These are phyloP conservation scores for Eragrostis tef DNA, from an alignment of 202 grass and related monocot species.

Conservation along the genomic window DNA sequence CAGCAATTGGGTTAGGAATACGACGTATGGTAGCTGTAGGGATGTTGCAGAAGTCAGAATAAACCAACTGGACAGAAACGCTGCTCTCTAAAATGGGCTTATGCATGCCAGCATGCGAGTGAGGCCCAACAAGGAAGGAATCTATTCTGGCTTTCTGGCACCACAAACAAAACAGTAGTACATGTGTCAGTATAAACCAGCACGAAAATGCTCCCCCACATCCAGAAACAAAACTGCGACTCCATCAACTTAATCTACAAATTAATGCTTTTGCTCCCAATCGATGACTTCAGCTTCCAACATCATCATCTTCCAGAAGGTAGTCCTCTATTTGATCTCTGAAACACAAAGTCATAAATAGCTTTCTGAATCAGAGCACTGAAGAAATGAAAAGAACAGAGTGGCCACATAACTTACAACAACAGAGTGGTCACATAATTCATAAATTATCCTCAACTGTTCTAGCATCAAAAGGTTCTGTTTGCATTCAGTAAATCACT, in stretches of 20 bases:
- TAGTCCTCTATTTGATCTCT: conserved; percentile 77
- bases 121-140: conserved; percentile 25
- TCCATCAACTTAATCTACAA: conserved; percentile 11
- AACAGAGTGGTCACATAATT: conserved; percentile 1
- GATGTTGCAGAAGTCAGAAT: conserved; percentile 10
- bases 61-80: conserved; percentile 36
- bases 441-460: conserved; percentile 24
- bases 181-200: conserved; percentile 39
- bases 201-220: not conserved
- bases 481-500: conserved; percentile 38
- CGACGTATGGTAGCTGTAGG: conserved; percentile 6
- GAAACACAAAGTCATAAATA: conserved; percentile 35
- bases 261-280: conserved; percentile 7
- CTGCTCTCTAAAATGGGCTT: conserved; percentile 41
- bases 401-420: conserved; percentile 11
- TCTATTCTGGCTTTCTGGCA: conserved; percentile 46
- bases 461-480: not conserved
- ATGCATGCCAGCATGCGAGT: not conserved
- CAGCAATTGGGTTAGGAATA: conserved; percentile 17
- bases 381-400: conserved; percentile 20
- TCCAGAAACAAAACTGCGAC: not conserved
- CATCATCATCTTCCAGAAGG: conserved; percentile 58
- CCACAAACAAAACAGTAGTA: conserved; percentile 47
- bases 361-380: conserved; percentile 38
- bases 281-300: conserved; percentile 26